Percentiles rank a stretch among this genome's conserved stretches.
These are phyloP conservation scores for Zhuliangozyma blackwelliae DNA, from an alignment of 1,139 yeast genomes.

Conservation along the genomic window DNA sequence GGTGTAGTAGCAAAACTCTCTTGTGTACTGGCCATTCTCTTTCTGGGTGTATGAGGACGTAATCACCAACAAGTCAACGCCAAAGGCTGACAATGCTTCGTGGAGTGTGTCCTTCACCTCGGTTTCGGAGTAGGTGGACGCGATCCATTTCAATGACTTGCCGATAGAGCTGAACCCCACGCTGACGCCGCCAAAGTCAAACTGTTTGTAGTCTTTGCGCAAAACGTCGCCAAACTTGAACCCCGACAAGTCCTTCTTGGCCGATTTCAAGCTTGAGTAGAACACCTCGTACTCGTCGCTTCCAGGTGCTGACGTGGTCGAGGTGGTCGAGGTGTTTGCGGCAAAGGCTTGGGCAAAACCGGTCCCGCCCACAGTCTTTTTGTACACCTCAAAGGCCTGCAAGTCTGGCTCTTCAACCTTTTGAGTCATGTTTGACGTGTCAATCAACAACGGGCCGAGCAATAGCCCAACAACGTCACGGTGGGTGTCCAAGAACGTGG, in stretches of 20 bases:
- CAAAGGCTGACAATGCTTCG: slow-evolving; percentile 29
- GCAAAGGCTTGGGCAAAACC: neutral
- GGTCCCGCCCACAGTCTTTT: slow-evolving; percentile 10
- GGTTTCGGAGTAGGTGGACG: slow-evolving; percentile 23
- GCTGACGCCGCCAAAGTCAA: slow-evolving; percentile 37
- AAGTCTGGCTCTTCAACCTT: slow-evolving; percentile 57
- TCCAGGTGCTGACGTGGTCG: neutral
- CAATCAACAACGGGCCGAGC: slow-evolving; percentile 67
- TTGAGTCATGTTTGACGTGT: slow-evolving; percentile 60
- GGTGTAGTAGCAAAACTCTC: slow-evolving; percentile 53
- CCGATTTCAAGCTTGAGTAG: slow-evolving; percentile 41
- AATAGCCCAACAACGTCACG: slow-evolving; percentile 46
- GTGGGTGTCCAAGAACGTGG: slow-evolving; percentile 14
- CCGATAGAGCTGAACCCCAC: slow-evolving; percentile 80
- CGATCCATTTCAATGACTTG: slow-evolving; percentile 58
- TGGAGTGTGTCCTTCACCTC: slow-evolving; percentile 37
- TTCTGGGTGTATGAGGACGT: slow-evolving; percentile 57
- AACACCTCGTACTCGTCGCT: slow-evolving; percentile 13
- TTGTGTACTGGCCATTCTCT: slow-evolving; percentile 38
- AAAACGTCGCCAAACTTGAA: slow-evolving; percentile 58
- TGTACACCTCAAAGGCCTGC: slow-evolving; percentile 37
- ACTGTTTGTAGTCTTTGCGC: slow-evolving; percentile 81
- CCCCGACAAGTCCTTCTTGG: slow-evolving; percentile 62
- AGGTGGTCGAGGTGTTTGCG: neutral
- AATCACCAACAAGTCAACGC: slow-evolving; percentile 52